A percentile compares a stretch with the other conserved stretches of the same genome.
Conservation (phyloP, 805 yeast genomes). For the Yamadazyma akitaensis region DNA sequence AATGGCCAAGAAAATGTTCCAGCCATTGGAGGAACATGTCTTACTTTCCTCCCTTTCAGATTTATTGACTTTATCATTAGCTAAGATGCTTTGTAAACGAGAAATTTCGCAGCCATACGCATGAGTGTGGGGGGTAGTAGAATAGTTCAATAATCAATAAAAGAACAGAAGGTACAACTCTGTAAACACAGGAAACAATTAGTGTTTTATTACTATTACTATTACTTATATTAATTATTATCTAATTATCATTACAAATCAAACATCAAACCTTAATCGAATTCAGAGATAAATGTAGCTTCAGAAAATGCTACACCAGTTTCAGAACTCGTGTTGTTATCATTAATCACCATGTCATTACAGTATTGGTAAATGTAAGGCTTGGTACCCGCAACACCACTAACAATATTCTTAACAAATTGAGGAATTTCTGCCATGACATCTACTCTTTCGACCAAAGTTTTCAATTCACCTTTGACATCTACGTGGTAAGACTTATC, state of each 20-base stretch:
- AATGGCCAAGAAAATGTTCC: background rate
- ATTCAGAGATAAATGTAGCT: slow-evolving; percentile 69
- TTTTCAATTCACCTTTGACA: slow-evolving; percentile 58
- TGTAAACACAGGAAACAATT: too few relatives aligned
- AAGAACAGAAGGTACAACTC: too few relatives aligned
- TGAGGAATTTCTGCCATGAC: slow-evolving; percentile 97
- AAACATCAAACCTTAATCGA: slow-evolving; percentile 7
- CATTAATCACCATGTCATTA: slow-evolving; percentile 53
- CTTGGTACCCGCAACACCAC: slow-evolving; percentile 92
- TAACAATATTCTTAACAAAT: slow-evolving; percentile 87
- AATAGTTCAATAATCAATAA: background rate
- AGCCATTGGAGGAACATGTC: background rate
- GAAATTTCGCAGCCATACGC: background rate
- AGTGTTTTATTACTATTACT: background rate
- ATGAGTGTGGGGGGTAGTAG: background rate
- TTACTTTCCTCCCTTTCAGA: background rate
- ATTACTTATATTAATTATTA: background rate
- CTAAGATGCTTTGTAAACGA: background rate
- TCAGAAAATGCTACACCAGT: slow-evolving; percentile 71
- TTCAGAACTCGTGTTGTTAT: slow-evolving; percentile 45
- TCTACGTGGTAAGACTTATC: slow-evolving; percentile 44
- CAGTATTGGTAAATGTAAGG: slow-evolving; percentile 96
- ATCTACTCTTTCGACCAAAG: slow-evolving; percentile 84
- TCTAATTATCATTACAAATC: background rate
- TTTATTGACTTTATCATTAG: background rate